Evolutionary conservation across 2,329 filamentous ascomycete species (phyloP), one percentile per base, ranked within the genome.

Genomic region (Fusarium zealandicum): DNA sequence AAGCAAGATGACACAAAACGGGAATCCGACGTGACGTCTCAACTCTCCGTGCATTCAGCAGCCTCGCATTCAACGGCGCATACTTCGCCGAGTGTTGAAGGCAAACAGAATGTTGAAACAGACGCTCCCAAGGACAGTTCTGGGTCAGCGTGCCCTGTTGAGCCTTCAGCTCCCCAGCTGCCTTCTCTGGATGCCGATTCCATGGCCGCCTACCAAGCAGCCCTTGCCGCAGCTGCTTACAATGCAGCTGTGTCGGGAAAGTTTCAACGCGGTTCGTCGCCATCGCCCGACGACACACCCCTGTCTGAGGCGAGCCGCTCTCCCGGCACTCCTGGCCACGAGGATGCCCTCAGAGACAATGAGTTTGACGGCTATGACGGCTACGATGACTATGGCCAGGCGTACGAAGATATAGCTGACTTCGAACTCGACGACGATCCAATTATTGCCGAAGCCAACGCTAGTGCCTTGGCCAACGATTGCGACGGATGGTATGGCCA

Each of bases 401-500:
- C 69, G 74, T 83, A 88, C 45, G 85, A 87, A 54, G 88, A 93
- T 60, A 69, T 82, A 62, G 84, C 87, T 54, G 84, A 88, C 61
- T 84, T 85, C 54, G 85, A 88, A 37, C 81, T 90, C 43, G 90
- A 91, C 54, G 92, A 98, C 62, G 93, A 97, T 65, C 86, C 87
- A 27, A 95, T 98, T 65, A 96, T 99, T 55, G 93, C 93, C 0
- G 95, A 92, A 52, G 95, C 95, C 5, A 99, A 99, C 65, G 93
- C 93, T 1, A 93, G 95, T 70, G 95, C 90, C 1, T 80, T 99
- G 7, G 93, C 95, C 38, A 93, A 92, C 63, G 95, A 99, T 68
- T 88, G 88, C 6, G 93, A 97, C 60, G 93, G 92, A 1, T 96
- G 95, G 78, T 99, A 99, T 69, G 95, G 95, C 0, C 89, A 92